Base-by-base conservation (phyloP, 2,329 filamentous ascomycete species). In the Pseudocercospora ulei region DNA sequence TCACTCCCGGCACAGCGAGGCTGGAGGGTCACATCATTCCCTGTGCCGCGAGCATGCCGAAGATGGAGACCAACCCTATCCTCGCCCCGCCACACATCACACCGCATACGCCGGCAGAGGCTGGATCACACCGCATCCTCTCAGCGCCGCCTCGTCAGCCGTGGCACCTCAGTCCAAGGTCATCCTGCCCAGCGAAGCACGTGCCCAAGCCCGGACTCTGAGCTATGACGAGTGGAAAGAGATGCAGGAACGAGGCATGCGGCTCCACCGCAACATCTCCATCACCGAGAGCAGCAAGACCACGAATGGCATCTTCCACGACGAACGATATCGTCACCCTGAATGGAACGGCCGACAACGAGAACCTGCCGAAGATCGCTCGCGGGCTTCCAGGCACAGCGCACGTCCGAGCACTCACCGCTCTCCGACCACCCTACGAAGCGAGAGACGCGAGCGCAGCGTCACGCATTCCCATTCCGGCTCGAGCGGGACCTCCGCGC, bases 71-170 rank as follows among this genome's bases (percentile, higher is more conserved):
- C 27, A 40, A 17, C 23, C 31, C 14, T 17, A 26, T 7, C 9
- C 25, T 14, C 31, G 9, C 3, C 30, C 40, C n/a, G 16, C 26
- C 11, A 30, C 41, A 1, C 29, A 27, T 16, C 14, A 34, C 5
- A 55, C 52, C 7, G 41, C 56, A 11, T 58, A 56, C 23, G 56
- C 56, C 3, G 56, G 56, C 25, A 46, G 45, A 30, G 56, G 56
- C 28, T 59, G 56, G 56, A 58, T 59, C 25, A 55, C 55, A n/a
- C 55, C 55, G 5, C 56, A 59, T 20, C 56, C 56, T 4, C 47
- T 58, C 2, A 57, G 55, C 26, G 30, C 41, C 12, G 43, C 52
- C 6, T 34, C 48, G 0, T 44, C 41, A 2, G 42, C 44, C 4
- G 8, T 45, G 2, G 42, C 42, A 5, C 49, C 48, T 18, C 50